Base-by-base conservation (phyloP, 345 rosid species). In the Acer yangbiense region DNA sequence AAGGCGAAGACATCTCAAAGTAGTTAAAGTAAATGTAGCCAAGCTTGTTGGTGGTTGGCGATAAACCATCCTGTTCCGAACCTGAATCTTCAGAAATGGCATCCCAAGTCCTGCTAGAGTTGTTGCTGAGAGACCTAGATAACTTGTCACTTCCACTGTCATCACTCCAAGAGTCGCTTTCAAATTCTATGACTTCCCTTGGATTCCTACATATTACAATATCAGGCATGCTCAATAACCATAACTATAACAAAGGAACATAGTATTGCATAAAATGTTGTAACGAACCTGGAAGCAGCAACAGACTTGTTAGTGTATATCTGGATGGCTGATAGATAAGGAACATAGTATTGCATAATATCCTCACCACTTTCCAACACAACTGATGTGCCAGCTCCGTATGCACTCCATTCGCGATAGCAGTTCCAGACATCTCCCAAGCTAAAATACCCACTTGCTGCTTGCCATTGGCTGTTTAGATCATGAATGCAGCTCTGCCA, bases 391-490 rank as follows among this genome's bases (percentile, higher is more conserved):
- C 93, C 90, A 17, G 79, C 83, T 60, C 98, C 95, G 71, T 87
- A 94, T 4, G 97, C 97, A 69, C 98, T 89, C 87, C 86, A 88
- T 82, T 94, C 98, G 65, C 85, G 82, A 48, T 83, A 91, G 84
- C 89, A 86, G 27, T 81, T 79, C 98, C 97, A 94, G 3, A 92
- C 89, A 83, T 94, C 95, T n/a, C 83, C 84, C 74, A 94, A 79
- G 11, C 54, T 85, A 77, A 87, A 92, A 81, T 82, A 90, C 29
- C 88, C 87, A 41, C 85, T 79, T 18, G 44, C 66, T 16, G 83
- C 94, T 48, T 83, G 90, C 92, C 91, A 88, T 14, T 84, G 78
- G 71, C 85, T 83, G 73, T 88, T 92, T 25, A 89, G 74, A 62
- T 87, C 89, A n/a, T 71, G 76, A 76, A 76, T 52, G 9, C 82